phyloP scores from a whole-genome alignment of 2,329 filamentous ascomycete genomes.

The Sporothrix curviconia region DNA sequence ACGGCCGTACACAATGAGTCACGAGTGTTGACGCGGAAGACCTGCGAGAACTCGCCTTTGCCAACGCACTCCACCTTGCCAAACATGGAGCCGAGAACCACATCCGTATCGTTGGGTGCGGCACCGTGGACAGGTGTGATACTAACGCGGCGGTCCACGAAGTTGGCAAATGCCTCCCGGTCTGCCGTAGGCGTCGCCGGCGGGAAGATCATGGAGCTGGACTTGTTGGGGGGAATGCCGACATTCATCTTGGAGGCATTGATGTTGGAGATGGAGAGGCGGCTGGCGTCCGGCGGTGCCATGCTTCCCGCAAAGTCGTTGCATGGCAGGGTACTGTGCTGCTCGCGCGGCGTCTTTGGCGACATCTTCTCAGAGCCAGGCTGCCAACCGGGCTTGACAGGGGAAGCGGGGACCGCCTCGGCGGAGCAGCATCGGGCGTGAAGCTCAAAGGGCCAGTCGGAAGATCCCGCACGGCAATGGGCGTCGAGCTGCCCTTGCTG shows the following conservation, averaged over 20 bases:
- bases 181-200: conserved; percentile 78
- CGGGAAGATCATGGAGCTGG: conserved; percentile 34
- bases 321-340: conserved; percentile 27
- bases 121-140: conserved; percentile 65
- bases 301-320: conserved; percentile 30
- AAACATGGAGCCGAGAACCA: conserved; percentile 67
- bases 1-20: conserved; percentile 15
- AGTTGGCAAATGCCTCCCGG: conserved; percentile 44
- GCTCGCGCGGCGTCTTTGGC: conserved; percentile 75
- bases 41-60: conserved; percentile 86
- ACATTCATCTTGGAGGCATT: conserved; percentile 23
- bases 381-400: conserved; percentile 45
- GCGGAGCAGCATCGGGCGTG: background rate
- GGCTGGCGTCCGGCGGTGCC: conserved; percentile 72
- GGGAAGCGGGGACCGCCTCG: background rate
- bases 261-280: conserved; percentile 74
- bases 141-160: conserved; percentile 50
- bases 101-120: conserved; percentile 68
- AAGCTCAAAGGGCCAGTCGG: background rate
- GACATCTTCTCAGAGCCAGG: conserved; percentile 43
- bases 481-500: conserved; percentile 15
- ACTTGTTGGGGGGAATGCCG: conserved; percentile 20
- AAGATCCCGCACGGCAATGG: conserved; percentile 18
- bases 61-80: conserved; percentile 74
- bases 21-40: conserved; percentile 65